phyloP scores from a whole-genome alignment of 2,329 filamentous ascomycete genomes.

The Fusarium penzigii region DNA sequence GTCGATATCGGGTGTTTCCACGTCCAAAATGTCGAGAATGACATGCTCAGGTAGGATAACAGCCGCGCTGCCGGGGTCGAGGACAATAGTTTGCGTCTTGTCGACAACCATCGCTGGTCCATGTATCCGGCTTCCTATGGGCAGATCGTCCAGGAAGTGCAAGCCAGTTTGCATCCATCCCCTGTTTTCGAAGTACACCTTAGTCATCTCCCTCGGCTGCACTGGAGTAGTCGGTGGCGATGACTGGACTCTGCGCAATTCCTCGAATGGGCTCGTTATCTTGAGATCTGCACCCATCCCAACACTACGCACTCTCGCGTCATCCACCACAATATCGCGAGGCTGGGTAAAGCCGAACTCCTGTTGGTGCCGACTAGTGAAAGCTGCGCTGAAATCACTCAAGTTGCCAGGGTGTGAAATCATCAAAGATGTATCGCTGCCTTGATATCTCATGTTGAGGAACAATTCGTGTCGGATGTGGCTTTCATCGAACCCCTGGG shows the following conservation, averaged over 20 bases:
- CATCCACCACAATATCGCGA: constrained; percentile 43
- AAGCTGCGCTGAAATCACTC: constrained; percentile 34
- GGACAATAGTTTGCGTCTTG: constrained; percentile 73
- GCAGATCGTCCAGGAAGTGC: constrained; percentile 24
- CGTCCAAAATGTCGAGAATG: constrained; percentile 34
- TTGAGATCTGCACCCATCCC: constrained; percentile 29
- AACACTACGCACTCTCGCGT: constrained; percentile 43
- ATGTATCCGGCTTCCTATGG: constrained; percentile 18
- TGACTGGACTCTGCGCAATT: constrained; percentile 20
- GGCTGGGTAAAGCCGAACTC: constrained; percentile 44
- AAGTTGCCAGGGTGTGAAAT: constrained; percentile 29
- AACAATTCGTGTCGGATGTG: constrained; percentile 46
- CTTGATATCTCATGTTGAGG: constrained; percentile 47
- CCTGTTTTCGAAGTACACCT: constrained; percentile 21
- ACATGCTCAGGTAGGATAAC: constrained; percentile 36
- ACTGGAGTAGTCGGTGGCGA: background rate
- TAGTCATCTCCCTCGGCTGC: background rate
- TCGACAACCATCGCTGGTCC: constrained; percentile 74
- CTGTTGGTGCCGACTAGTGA: constrained; percentile 38
- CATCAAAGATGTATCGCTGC: constrained; percentile 46
- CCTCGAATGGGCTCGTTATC: constrained; percentile 26
- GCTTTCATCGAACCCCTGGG: constrained; percentile 39
- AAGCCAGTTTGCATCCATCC: constrained; percentile 30
- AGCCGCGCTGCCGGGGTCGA: constrained; percentile 48
- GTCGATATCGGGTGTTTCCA: constrained; percentile 11